Evolutionary conservation across 2,329 filamentous ascomycete genomes (phyloP), one percentile per base, ranked within the genome.

Genomic region (Fusarium sp.): DNA sequence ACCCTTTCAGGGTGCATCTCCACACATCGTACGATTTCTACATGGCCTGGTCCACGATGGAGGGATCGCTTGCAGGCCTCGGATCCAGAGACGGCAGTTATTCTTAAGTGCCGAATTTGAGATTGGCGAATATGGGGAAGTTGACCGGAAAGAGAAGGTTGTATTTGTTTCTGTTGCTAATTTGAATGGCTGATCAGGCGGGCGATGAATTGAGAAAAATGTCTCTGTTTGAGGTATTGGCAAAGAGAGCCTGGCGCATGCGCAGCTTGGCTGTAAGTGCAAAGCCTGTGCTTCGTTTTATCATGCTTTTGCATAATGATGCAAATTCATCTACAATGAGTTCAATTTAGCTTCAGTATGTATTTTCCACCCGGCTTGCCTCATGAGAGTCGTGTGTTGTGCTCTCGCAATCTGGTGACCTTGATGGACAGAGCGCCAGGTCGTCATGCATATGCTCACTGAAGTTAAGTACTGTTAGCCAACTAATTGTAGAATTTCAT

Each of bases 1-100:
- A 63, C 71, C 71, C 39, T 72, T 36, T 44, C 56, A 38, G 41
- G 39, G 22, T 38, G 41, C 72, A 73, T 53, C 72, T 52, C 72
- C 72, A 74, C 72, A 71, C 65, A 74, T 74, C 72, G 65, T 74
- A 74, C 72, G 72, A 74, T 72, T 68, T 42, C 57, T 53, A 70
- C 71, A 73, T 72, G 49, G 29, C 46, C 46, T 47, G 62, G 54
- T 45, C 68, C 68, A 71, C 41, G 66, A 45, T 59, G 22, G 39
- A 42, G 29, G 53, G 49, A 61, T 35, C 27, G 31, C 65, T 55
- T 70, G 52, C 49, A 71, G 62, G 31, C 41, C 60, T 62, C 38
- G 56, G 47, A 29, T 54, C 29, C 20, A 33, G 15, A 39, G 56
- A 55, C 36, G 38, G 57, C 47, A 55, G 47, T 50, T 9, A 56